A percentile compares a stretch with the other conserved stretches of the same genome.
Evolutionary conservation across 257 asterid species (phyloP).

Genomic region (Handroanthus guayacan): DNA sequence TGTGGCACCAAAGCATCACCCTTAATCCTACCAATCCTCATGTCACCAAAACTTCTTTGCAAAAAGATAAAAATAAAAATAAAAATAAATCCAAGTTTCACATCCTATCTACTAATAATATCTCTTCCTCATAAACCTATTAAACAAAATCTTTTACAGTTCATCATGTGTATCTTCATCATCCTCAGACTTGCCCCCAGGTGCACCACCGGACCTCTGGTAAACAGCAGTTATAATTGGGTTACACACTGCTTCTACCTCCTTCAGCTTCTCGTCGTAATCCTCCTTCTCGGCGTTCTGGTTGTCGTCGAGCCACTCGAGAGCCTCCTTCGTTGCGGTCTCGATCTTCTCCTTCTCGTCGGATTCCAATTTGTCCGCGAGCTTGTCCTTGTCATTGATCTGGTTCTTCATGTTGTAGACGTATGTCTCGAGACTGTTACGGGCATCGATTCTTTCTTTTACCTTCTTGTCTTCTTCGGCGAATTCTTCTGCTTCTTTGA

Average conservation of each 20-base stretch:
- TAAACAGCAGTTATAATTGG: conserved; percentile 77
- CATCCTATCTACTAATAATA: neutral
- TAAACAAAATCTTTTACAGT: conserved; percentile 47
- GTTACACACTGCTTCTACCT: conserved; percentile 79
- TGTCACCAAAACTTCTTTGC: conserved; percentile 30
- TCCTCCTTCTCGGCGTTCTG: conserved; percentile 85
- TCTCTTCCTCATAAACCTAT: conserved; percentile 17
- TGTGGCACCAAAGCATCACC: neutral
- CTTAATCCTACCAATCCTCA: neutral
- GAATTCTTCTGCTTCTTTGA: conserved; percentile 83
- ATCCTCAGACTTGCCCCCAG: conserved; percentile 50
- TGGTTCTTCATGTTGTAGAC: conserved; percentile 87
- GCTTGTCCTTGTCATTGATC: conserved; percentile 82
- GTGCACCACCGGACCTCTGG: conserved; percentile 78
- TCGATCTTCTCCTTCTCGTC: conserved; percentile 85
- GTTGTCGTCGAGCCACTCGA: conserved; percentile 85
- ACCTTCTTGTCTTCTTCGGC: conserved; percentile 93
- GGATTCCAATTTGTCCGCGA: conserved; percentile 68
- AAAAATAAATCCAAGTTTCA: neutral
- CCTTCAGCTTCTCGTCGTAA: conserved; percentile 78
- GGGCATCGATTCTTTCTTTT: conserved; percentile 78
- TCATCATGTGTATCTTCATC: conserved; percentile 73
- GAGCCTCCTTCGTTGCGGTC: conserved; percentile 74
- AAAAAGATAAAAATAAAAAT: neutral
- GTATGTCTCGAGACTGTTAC: conserved; percentile 77